phyloP scores from a whole-genome alignment of 2,329 filamentous ascomycete genomes.

The Monosporascus sp. region DNA sequence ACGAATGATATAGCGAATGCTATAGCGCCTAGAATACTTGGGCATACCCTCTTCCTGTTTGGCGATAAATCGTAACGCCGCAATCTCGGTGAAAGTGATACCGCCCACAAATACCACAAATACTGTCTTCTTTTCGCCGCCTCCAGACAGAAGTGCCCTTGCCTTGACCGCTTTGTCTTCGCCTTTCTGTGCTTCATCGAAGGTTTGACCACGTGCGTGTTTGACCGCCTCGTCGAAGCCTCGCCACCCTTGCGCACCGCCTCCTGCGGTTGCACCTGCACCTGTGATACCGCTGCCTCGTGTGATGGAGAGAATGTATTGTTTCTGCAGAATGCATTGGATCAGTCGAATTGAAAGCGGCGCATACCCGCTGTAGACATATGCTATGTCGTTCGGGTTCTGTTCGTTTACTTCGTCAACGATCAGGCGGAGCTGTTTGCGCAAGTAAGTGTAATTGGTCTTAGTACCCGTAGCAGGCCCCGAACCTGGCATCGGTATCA shows the following conservation, averaged over 20 bases:
- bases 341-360: constrained; percentile 87
- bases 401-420: constrained; percentile 96
- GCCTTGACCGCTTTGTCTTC: constrained; percentile 91
- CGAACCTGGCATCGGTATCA: constrained; percentile 68
- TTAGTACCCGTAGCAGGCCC: constrained; percentile 57
- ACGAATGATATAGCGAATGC: constrained; percentile 2
- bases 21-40: neutral
- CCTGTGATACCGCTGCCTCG: constrained; percentile 52
- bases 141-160: constrained; percentile 73
- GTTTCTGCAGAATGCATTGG: constrained; percentile 89
- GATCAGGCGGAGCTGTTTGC: constrained; percentile 82
- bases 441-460: constrained; percentile 85
- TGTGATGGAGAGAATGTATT: constrained; percentile 67
- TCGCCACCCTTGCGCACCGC: constrained; percentile 75
- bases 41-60: constrained; percentile 68
- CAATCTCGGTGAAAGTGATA: constrained; percentile 93
- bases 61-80: constrained; percentile 85
- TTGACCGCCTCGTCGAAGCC: constrained; percentile 91
- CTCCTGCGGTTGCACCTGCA: constrained; percentile 43
- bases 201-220: constrained; percentile 80
- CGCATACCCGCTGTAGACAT: constrained; percentile 96
- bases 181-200: constrained; percentile 87
- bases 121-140: constrained; percentile 72
- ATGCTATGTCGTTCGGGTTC: constrained; percentile 91
- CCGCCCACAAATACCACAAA: constrained; percentile 98